Base-by-base conservation (phyloP, 106 monocot species). In the Dendrobium chrysotoxum region DNA sequence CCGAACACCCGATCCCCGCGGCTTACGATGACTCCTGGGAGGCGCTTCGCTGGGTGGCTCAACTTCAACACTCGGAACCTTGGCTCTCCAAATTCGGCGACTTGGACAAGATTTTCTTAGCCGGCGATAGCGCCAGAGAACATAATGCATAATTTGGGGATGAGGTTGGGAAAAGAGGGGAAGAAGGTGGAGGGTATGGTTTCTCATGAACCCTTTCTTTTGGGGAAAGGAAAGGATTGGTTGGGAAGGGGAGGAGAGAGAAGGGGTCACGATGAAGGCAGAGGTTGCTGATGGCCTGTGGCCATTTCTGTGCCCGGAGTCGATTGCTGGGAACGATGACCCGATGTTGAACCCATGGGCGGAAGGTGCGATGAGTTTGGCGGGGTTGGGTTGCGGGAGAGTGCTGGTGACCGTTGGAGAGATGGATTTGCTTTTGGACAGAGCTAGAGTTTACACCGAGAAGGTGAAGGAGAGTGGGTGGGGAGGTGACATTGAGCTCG, bases 41-140 rank as follows among this genome's bases (percentile, higher is more conserved):
- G 28, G 84, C 84, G 1, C 81, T 87, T 28, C 26, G 20, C 21
- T 87, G 84, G 87, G 82, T 83, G 85, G 90, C 81, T 61, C 53
- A 38, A 21, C 71, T 44, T 82, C 26, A 82, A 5, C 28, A 23
- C 64, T 13, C 44, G 44, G 86, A 86, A 11, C 9, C 76, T 8
- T 93, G 88, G 93, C 42, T 93, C 5, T 28, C 72, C 20, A 17
- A 45, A 3, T 78, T 84, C 82, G 86, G 57, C 0, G 90, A 93
- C 76, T 72, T 61, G 20, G 25, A 7, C 23, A 75, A 75, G n/a
- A 16, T 93, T 12, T 85, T 86, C 85, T 20, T 90, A 3, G 81
- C 53, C 40, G 90, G 90, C 2, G 90, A 86, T 53, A 89, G 89
- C 64, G 84, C 89, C 15, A 86, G 89, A 12, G n/a, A 86, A 84